Percentiles rank a stretch among this genome's conserved stretches.
These are phyloP conservation scores for Naganishia albida DNA, from an alignment of 1,284 basidiomycete species.

Conservation along the genomic window DNA sequence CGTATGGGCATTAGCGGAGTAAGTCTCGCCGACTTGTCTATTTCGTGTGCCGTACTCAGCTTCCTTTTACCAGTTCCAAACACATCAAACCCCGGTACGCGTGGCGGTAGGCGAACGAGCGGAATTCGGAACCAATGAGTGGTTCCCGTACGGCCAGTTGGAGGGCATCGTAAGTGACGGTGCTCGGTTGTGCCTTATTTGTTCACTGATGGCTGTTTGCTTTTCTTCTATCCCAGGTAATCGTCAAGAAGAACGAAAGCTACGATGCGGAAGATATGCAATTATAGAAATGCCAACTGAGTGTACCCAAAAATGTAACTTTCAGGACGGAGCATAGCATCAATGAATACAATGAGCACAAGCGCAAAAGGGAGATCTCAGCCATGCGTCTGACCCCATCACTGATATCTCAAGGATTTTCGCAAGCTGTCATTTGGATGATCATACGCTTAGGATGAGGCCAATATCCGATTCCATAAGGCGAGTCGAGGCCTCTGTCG, in stretches of 20 bases:
- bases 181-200: not conserved
- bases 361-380: no score
- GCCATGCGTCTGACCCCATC: no score
- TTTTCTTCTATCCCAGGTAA: constrained; percentile 21
- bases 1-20: constrained; percentile 53
- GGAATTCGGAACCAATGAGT: constrained; percentile 96
- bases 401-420: no score
- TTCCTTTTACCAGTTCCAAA: constrained; percentile 69
- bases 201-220: not conserved
- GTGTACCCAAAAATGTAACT: no score
- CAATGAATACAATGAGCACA: no score
- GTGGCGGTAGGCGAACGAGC: constrained; percentile 90
- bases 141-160: constrained; percentile 83
- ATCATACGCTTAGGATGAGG: no score
- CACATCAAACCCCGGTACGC: constrained; percentile 92
- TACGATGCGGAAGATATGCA: constrained; percentile 51
- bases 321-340: no score
- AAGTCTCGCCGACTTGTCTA: constrained; percentile 42
- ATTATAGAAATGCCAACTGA: constrained; percentile 2
- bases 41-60: constrained; percentile 31
- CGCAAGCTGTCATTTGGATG: no score
- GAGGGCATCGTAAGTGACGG: constrained; percentile 66
- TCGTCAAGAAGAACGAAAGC: constrained; percentile 47
- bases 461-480: constrained; percentile 47
- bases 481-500: constrained; percentile 18